Evolutionary conservation across 805 yeast genomes (phyloP), one percentile per base, ranked within the genome.

Genomic region (Candida suzukii): DNA sequence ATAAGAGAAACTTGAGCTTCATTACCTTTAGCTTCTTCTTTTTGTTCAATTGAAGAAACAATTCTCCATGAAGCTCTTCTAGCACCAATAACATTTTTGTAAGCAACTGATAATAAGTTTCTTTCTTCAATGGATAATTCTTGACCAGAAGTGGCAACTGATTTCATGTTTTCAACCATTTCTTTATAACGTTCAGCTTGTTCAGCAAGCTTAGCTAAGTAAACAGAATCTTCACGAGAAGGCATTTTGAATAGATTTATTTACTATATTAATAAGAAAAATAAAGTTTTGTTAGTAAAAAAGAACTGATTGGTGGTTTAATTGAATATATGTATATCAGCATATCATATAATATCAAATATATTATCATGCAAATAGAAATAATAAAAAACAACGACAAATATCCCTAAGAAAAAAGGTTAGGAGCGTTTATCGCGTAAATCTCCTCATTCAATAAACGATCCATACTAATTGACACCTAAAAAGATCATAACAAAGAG

Each of bases 31-130:
- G 88, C 83, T 68, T 90, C 97, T 72, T 91, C 98, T 73, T 88
- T 90, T 71, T 91, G 97, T 70, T 91, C 99, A 59, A 91, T 91
- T 37, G 97, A 88, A 30, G 96, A 88, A 41, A 93, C 96, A 61
- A 93, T 88, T 79, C 99, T 85, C 98, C 98, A 93, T 36, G 96
- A 88, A 45, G 99, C 98, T 73, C 99, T 90, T 61, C 98, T 88
- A 45, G 98, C 96, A 63, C 99, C 99, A 68, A 91, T 91, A 43
- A 91, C 98, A 63, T 91, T 91, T 72, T 91, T 91, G 77, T 91
- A 91, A 47, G 99, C 99, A 56, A 93, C 98, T 27, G 96, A 88
- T 58, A 91, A 78, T 54, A 91, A 76, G 71, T 93, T 93, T 70
- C 99, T 90, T 74, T 93, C 99, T 73, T 93, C 99, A 53, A 93